Evolutionary conservation across 176 grass and related monocot species (phyloP).

Genomic region (Eremochloa ophiuroides): DNA sequence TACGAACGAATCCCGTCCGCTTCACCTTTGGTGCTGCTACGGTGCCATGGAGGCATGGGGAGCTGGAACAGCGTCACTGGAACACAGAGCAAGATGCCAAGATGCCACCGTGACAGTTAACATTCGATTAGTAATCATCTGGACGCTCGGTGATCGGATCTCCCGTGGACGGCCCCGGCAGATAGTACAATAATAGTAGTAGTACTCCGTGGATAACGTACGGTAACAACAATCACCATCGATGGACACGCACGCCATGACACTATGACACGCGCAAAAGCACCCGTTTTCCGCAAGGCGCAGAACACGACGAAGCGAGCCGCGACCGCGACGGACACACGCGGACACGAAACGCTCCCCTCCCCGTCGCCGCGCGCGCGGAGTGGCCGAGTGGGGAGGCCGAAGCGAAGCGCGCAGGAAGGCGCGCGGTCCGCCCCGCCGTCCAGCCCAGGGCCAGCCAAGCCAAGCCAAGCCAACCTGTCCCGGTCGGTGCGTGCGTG

Average conservation of each 20-base stretch:
- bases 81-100: too few relatives aligned
- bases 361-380: neutral
- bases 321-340: neutral
- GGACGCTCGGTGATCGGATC: too few relatives aligned
- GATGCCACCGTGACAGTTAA: too few relatives aligned
- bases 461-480: constrained; percentile 7
- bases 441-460: constrained; percentile 10
- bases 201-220: too few relatives aligned
- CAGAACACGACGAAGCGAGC: neutral
- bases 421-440: neutral
- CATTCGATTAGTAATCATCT: too few relatives aligned
- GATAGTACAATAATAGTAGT: too few relatives aligned
- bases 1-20: too few relatives aligned
- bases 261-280: neutral
- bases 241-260: neutral
- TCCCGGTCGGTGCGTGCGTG: neutral
- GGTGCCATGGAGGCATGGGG: too few relatives aligned
- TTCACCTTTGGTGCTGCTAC: too few relatives aligned
- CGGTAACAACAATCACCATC: too few relatives aligned
- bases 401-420: constrained; percentile 37
- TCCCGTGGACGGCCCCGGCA: too few relatives aligned
- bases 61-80: too few relatives aligned
- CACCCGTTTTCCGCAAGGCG: neutral
- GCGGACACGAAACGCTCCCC: neutral
- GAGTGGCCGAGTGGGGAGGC: neutral